A percentile compares a stretch with the other conserved stretches of the same genome.
Conservation (phyloP, 495 filamentous ascomycete genomes). For the Penicillium fimorum region DNA sequence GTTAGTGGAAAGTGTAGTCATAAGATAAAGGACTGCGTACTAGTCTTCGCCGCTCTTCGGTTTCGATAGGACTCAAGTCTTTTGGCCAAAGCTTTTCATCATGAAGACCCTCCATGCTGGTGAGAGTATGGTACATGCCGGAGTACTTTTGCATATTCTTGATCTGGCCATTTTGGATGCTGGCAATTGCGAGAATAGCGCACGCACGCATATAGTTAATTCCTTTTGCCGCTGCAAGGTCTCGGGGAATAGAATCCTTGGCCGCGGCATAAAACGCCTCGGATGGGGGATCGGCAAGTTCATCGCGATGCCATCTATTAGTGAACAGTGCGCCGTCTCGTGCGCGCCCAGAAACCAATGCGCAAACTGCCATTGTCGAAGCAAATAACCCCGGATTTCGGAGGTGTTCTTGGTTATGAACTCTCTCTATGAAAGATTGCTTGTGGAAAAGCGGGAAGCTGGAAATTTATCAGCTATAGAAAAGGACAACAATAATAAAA, state of each 20-base stretch:
- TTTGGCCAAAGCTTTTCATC: conserved; percentile 51
- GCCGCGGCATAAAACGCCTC: conserved; percentile 51
- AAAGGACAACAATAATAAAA: not conserved
- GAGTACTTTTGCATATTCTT: conserved; percentile 49
- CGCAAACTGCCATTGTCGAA: conserved; percentile 49
- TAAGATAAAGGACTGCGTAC: conserved; percentile 21
- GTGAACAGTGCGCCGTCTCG: conserved; percentile 46
- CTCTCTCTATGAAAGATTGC: conserved; percentile 34
- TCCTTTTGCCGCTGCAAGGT: conserved; percentile 34
- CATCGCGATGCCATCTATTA: conserved; percentile 26
- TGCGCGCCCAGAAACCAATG: conserved; percentile 44
- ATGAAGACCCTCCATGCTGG: conserved; percentile 45
- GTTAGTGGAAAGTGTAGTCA: not conserved
- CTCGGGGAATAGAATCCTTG: conserved; percentile 39
- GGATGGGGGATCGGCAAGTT: conserved; percentile 31
- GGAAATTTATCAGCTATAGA: conserved; percentile 8
- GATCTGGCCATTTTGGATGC: conserved; percentile 48
- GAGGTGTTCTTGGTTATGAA: conserved; percentile 41
- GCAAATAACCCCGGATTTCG: conserved; percentile 44
- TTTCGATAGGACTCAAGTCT: conserved; percentile 41
- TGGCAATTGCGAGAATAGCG: conserved; percentile 46
- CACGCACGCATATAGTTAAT: conserved; percentile 48
- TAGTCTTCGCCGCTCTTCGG: conserved; percentile 47
- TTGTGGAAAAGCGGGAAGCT: conserved; percentile 53
- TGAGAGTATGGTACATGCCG: conserved; percentile 45